phyloP scores from a whole-genome alignment of 352 stramenopile species.

The Blastocystis sp. region DNA sequence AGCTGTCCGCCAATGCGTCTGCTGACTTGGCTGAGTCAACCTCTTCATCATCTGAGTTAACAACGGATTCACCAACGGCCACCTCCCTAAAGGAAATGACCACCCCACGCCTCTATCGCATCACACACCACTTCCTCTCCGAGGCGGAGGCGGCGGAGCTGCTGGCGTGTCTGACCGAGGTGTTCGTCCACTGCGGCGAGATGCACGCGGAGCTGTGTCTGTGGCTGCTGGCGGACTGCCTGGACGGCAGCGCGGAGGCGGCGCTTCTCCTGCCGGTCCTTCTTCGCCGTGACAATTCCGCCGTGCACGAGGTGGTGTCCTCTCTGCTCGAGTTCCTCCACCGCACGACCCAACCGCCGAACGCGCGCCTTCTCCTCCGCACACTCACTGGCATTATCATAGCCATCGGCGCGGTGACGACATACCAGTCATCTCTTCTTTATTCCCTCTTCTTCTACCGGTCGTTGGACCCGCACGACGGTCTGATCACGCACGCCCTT shows the following conservation, averaged over 20 bases:
- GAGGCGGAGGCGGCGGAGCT: neutral
- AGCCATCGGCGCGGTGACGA: neutral
- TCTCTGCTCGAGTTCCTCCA: neutral
- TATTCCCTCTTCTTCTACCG: slow-evolving; percentile 36
- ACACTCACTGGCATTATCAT: neutral
- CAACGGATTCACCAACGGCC: neutral
- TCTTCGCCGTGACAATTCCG: neutral
- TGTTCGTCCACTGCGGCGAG: neutral
- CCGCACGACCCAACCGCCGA: neutral
- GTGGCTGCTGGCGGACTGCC: slow-evolving; percentile 14
- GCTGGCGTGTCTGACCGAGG: neutral
- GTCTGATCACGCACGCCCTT: neutral
- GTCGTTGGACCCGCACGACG: neutral
- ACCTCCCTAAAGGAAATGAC: too few relatives aligned
- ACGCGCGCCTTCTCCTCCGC: slow-evolving; percentile 16
- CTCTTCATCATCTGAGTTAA: too few relatives aligned
- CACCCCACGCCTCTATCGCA: neutral
- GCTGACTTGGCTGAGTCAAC: too few relatives aligned
- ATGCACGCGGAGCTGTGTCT: neutral
- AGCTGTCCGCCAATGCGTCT: too few relatives aligned
- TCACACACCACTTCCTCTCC: neutral
- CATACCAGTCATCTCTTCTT: slow-evolving; percentile 12
- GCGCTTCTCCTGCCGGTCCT: neutral
- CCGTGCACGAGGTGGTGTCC: neutral
- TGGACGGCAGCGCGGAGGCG: neutral